Conservation (phyloP, 2,329 filamentous ascomycete genomes). For the Plectosphaerella cucumerina region DNA sequence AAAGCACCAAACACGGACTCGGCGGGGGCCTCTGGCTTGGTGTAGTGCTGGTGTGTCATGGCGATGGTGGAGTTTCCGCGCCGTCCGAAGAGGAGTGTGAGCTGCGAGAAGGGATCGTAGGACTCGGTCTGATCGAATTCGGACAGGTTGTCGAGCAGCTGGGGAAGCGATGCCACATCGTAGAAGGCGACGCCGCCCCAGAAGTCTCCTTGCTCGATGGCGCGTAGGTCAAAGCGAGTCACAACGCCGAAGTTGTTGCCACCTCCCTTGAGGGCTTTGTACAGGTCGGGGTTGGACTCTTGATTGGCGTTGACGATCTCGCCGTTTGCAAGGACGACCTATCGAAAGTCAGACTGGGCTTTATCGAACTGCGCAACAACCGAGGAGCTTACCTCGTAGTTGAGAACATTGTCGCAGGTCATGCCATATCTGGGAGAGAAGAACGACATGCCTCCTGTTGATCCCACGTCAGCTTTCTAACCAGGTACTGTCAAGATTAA, state of each 20-base stretch:
- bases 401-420: slow-evolving; percentile 38
- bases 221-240: slow-evolving; percentile 17
- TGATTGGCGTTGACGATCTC: slow-evolving; percentile 30
- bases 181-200: slow-evolving; percentile 16
- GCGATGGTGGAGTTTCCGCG: neutral
- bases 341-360: neutral
- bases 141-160: neutral
- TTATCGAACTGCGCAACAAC: too few species aligned
- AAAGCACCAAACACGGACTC: neutral
- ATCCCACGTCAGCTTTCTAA: neutral
- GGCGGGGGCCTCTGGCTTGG: neutral
- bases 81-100: neutral
- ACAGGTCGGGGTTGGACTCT: slow-evolving; percentile 30
- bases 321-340: slow-evolving; percentile 32
- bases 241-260: slow-evolving; percentile 15
- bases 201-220: slow-evolving; percentile 21
- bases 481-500: neutral
- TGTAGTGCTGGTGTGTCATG: neutral
- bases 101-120: neutral
- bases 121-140: neutral
- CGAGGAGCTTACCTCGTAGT: slow-evolving; percentile 28
- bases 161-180: neutral
- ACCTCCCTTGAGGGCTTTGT: slow-evolving; percentile 14
- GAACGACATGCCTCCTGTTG: slow-evolving; percentile 13
- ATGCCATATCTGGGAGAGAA: slow-evolving; percentile 31